phyloP scores from a whole-genome alignment of 495 filamentous ascomycete species.

The Podospora conica region DNA sequence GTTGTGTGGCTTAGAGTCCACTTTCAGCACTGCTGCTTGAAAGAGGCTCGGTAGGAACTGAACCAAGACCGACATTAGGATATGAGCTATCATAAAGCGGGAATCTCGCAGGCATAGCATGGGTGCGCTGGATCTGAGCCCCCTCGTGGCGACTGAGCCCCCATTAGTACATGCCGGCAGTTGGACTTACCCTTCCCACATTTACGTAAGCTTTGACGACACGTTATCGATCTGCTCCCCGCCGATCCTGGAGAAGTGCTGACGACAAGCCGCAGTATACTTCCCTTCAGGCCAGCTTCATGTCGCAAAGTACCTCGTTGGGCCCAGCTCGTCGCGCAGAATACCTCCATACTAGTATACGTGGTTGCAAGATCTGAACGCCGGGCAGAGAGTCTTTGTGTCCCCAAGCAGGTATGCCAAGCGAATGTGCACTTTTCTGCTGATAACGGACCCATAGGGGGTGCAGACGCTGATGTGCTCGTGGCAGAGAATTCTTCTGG shows the following conservation, averaged over 20 bases:
- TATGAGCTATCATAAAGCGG: neutral
- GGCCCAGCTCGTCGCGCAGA: neutral
- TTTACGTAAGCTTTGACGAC: neutral
- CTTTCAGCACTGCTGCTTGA: neutral
- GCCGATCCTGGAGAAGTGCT: neutral
- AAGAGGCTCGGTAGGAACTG: neutral
- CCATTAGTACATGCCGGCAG: neutral
- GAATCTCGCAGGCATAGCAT: neutral
- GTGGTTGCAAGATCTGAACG: neutral
- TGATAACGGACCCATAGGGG: neutral
- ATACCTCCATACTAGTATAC: neutral
- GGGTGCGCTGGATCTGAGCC: neutral
- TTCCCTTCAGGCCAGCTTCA: neutral
- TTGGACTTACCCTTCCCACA: neutral
- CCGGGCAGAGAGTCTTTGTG: neutral
- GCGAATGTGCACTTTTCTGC: neutral
- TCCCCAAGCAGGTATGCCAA: neutral
- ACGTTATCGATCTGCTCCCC: neutral
- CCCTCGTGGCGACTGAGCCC: neutral
- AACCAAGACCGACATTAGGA: neutral
- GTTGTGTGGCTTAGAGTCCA: neutral
- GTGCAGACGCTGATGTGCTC: neutral
- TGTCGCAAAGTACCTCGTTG: neutral
- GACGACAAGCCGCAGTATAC: no score
- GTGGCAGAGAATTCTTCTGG: neutral